Evolutionary conservation across 768 basidiomycete genomes (phyloP).

Genomic region (Pisolithus marmoratus): DNA sequence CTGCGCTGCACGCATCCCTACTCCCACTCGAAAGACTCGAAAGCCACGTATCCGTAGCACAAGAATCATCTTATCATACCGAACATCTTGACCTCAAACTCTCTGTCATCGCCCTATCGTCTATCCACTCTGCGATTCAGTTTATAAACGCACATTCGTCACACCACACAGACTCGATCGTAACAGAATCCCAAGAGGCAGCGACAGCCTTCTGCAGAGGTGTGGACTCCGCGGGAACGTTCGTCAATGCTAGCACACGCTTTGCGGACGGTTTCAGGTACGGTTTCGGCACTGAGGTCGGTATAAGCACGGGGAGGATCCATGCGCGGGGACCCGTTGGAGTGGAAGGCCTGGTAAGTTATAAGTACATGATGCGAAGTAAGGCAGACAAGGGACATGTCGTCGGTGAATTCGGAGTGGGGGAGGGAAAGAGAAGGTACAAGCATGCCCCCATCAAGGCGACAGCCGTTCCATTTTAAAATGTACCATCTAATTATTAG

Average conservation of each 20-base stretch:
- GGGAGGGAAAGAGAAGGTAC: conserved; percentile 63
- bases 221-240: conserved; percentile 89
- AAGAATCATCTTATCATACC: conserved; percentile 65
- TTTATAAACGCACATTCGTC: conserved; percentile 94
- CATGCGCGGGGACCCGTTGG: conserved; percentile 97
- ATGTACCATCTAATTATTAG: background rate
- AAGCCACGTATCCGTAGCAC: conserved; percentile 47
- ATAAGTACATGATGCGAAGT: conserved; percentile 93
- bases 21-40: conserved; percentile 30
- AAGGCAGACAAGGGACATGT: conserved; percentile 68
- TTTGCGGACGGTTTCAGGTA: conserved; percentile 97
- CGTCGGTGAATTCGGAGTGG: conserved; percentile 80
- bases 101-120: conserved; percentile 71
- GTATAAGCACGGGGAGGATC: conserved; percentile 93
- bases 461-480: conserved; percentile 20
- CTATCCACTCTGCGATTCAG: conserved; percentile 66
- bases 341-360: conserved; percentile 87
- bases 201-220: conserved; percentile 76
- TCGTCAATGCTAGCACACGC: conserved; percentile 90
- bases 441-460: conserved; percentile 44
- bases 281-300: conserved; percentile 97
- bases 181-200: conserved; percentile 70
- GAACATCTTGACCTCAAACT: conserved; percentile 87
- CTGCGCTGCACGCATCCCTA: conserved; percentile 42
- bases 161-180: conserved; percentile 91